A percentile compares a stretch with the other conserved stretches of the same genome.
Evolutionary conservation across 2,329 filamentous ascomycete species (phyloP).

Genomic region (Fusarium haematococcum): DNA sequence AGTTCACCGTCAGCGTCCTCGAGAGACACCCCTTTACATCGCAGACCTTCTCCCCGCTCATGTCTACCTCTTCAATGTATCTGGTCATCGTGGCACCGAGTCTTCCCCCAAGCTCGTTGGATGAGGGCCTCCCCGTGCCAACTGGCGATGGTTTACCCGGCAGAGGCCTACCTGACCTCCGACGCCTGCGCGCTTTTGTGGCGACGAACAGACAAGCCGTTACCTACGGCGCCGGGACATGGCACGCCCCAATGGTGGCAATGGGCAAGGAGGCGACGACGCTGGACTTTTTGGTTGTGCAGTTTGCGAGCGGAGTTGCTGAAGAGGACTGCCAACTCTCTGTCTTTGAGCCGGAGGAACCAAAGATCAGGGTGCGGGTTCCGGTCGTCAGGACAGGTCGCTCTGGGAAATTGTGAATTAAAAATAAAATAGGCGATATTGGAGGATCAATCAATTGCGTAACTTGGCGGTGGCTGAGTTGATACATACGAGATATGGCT

Average conservation of each 20-base stretch:
- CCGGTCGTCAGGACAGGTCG: conserved; percentile 20
- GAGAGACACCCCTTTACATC: conserved; percentile 95
- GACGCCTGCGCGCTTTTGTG: conserved; percentile 79
- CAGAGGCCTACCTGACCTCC: conserved; percentile 78
- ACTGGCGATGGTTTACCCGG: conserved; percentile 61
- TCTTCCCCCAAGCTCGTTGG: conserved; percentile 57
- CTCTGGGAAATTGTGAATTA: conserved; percentile 22
- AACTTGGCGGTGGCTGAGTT: conserved; percentile 30
- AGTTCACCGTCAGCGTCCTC: conserved; percentile 76
- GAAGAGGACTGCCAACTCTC: conserved; percentile 92
- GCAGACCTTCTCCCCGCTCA: conserved; percentile 90
- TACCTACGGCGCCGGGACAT: conserved; percentile 91
- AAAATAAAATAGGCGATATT: conserved; percentile 22
- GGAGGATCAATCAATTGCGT: conserved; percentile 23
- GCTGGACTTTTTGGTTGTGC: conserved; percentile 89
- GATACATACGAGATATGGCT: conserved; percentile 10
- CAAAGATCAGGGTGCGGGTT: conserved; percentile 53
- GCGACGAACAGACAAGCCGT: conserved; percentile 84
- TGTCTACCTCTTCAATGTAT: conserved; percentile 66
- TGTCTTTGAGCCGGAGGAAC: conserved; percentile 51
- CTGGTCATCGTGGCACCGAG: conserved; percentile 92
- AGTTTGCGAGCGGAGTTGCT: conserved; percentile 86
- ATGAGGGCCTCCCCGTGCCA: conserved; percentile 45
- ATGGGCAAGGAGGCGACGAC: conserved; percentile 69
- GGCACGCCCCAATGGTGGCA: conserved; percentile 96